phyloP scores from a whole-genome alignment of 108 stramenopile genomes.

The Nitzschia sp. region DNA sequence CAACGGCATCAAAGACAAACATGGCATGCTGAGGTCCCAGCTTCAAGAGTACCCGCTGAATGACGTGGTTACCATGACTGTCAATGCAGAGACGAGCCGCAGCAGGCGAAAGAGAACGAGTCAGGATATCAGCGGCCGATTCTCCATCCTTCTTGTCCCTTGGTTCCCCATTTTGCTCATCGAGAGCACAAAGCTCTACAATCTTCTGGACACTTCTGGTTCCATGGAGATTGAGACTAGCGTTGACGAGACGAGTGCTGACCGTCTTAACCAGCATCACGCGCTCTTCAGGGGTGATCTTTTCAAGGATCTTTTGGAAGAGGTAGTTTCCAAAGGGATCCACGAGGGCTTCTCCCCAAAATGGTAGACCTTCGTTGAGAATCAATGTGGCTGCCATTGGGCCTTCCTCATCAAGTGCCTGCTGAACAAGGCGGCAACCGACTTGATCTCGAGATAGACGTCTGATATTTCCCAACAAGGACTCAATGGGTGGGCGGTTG shows the following conservation, averaged over 20 bases:
- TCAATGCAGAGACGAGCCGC: slow-evolving; percentile 95
- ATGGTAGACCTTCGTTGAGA: slow-evolving; percentile 89
- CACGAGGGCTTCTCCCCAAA: slow-evolving; percentile 94
- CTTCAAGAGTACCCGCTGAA: slow-evolving; percentile 92
- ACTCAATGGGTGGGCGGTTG: slow-evolving; percentile 79
- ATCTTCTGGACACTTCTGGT: slow-evolving; percentile 97
- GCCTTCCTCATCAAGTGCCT: slow-evolving; percentile 93
- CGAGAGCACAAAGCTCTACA: slow-evolving; percentile 89
- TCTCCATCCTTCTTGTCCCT: slow-evolving; percentile 38
- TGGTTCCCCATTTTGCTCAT: slow-evolving; percentile 44
- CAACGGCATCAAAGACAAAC: slow-evolving; percentile 94
- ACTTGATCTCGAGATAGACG: slow-evolving; percentile 90
- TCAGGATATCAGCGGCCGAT: slow-evolving; percentile 80
- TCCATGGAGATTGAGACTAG: slow-evolving; percentile 95
- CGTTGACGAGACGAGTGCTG: slow-evolving; percentile 84
- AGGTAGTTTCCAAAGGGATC: slow-evolving; percentile 98
- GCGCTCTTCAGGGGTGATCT: slow-evolving; percentile 83
- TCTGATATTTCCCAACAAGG: slow-evolving; percentile 80
- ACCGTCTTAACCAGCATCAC: slow-evolving; percentile 84
- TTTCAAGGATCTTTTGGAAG: slow-evolving; percentile 96
- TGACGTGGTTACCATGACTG: slow-evolving; percentile 97
- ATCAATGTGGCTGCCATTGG: slow-evolving; percentile 86
- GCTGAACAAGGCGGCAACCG: slow-evolving; percentile 94
- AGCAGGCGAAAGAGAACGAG: slow-evolving; percentile 76
- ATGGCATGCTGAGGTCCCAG: slow-evolving; percentile 83